A percentile compares a stretch with the other conserved stretches of the same genome.
These are phyloP conservation scores for Tetracladium setigerum DNA, from an alignment of 495 filamentous ascomycete genomes.

Conservation along the genomic window DNA sequence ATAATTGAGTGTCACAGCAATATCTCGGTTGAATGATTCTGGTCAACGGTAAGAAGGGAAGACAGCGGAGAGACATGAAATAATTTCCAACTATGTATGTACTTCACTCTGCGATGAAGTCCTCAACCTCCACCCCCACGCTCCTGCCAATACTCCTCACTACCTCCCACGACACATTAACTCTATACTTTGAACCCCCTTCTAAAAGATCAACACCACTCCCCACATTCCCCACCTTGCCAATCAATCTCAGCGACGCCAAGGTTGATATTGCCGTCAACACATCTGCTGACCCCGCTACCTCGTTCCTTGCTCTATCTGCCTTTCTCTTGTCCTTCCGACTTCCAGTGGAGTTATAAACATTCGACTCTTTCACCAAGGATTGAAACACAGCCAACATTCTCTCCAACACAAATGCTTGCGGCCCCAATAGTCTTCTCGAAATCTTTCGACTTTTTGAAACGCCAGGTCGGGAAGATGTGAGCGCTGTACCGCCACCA, in stretches of 20 bases:
- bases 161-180: slow-evolving; percentile 70
- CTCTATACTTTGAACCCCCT: slow-evolving; percentile 60
- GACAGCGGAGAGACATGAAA: too few species aligned
- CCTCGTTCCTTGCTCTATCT: slow-evolving; percentile 15
- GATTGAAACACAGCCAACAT: slow-evolving; percentile 81
- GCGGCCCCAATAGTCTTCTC: slow-evolving; percentile 61
- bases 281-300: slow-evolving; percentile 50
- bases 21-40: too few species aligned
- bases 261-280: slow-evolving; percentile 74
- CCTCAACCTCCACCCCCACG: slow-evolving; percentile 64
- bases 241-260: slow-evolving; percentile 66
- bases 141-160: slow-evolving; percentile 54
- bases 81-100: too few species aligned
- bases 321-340: slow-evolving; percentile 1
- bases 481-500: slow-evolving; percentile 25
- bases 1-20: too few species aligned
- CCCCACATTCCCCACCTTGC: slow-evolving; percentile 43
- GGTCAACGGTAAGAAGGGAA: too few species aligned
- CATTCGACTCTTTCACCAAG: slow-evolving; percentile 61
- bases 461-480: slow-evolving; percentile 19
- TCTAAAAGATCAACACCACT: slow-evolving; percentile 50
- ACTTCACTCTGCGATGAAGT: slow-evolving; percentile 55
- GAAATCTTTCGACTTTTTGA: slow-evolving; percentile 53
- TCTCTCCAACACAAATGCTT: slow-evolving; percentile 80
- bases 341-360: slow-evolving; percentile 30